These are phyloP conservation scores for Phialophora expanda DNA, from an alignment of 2,329 filamentous ascomycete species.

Conservation along the genomic window DNA sequence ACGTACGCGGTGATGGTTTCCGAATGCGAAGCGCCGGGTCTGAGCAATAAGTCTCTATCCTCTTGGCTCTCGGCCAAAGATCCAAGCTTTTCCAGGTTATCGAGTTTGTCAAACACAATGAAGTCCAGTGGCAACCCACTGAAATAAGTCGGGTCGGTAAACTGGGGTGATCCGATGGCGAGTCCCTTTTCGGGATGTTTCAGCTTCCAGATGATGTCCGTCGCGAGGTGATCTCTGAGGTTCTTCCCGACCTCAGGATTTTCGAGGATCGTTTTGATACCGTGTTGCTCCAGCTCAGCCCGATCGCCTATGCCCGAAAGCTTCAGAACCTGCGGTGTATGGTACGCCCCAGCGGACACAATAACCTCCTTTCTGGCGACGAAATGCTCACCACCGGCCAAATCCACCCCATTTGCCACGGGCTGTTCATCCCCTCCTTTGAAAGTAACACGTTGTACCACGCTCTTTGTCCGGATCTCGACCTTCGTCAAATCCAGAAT, in stretches of 20 bases:
- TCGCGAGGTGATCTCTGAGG: constrained; percentile 45
- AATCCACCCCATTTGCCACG: constrained; percentile 40
- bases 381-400: constrained; percentile 37
- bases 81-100: constrained; percentile 14
- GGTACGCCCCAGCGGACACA: constrained; percentile 51
- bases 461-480: constrained; percentile 36
- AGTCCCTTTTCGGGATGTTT: constrained; percentile 44
- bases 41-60: constrained; percentile 21
- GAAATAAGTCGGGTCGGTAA: constrained; percentile 46
- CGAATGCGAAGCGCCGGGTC: constrained; percentile 23
- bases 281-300: constrained; percentile 40
- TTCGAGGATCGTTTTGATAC: constrained; percentile 43
- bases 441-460: constrained; percentile 39
- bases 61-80: constrained; percentile 11
- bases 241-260: constrained; percentile 48
- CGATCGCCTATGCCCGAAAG: constrained; percentile 45
- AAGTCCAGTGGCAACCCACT: constrained; percentile 49
- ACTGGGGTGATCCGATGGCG: constrained; percentile 46
- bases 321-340: constrained; percentile 49
- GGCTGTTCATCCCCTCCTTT: constrained; percentile 14
- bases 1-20: constrained; percentile 21
- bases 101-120: constrained; percentile 34
- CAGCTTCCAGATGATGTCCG: constrained; percentile 40
- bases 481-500: constrained; percentile 24
- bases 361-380: constrained; percentile 51